phyloP scores from a whole-genome alignment of 495 filamentous ascomycete genomes.

The Diplogelasinospora grovesii region DNA sequence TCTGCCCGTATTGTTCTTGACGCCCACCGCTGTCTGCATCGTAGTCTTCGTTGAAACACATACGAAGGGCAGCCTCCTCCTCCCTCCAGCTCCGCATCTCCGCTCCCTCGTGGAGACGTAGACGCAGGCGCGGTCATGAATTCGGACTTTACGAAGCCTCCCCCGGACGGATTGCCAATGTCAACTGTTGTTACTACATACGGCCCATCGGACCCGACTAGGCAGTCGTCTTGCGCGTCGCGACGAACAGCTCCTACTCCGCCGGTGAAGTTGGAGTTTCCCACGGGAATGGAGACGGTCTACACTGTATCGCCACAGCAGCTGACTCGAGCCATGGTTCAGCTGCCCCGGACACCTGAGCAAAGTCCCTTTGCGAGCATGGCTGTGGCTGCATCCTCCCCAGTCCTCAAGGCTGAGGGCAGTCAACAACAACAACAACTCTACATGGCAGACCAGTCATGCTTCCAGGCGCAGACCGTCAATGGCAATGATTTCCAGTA shows the following conservation, averaged over 20 bases:
- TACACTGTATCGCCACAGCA: slow-evolving; percentile 9
- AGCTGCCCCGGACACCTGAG: neutral
- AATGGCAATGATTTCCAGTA: slow-evolving; percentile 19
- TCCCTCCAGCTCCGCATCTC: no score
- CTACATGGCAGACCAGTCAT: slow-evolving; percentile 11
- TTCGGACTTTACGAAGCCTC: neutral
- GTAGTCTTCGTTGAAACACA: no score
- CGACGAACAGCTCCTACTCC: slow-evolving; percentile 3
- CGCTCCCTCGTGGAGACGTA: no score
- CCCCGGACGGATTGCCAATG: neutral
- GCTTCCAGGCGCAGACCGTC: slow-evolving; percentile 8
- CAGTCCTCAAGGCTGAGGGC: no score
- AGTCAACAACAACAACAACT: no score
- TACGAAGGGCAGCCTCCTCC: no score
- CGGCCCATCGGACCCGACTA: no score
- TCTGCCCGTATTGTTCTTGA: no score
- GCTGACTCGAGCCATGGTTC: slow-evolving; percentile 3
- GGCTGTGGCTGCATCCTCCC: no score
- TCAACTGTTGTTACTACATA: no score
- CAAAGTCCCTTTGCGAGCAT: no score
- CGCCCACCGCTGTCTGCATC: no score
- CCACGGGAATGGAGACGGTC: slow-evolving; percentile 6
- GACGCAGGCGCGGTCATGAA: neutral
- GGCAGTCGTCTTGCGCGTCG: slow-evolving; percentile 1
- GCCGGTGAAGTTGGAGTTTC: slow-evolving; percentile 6